Percentiles rank a stretch among this genome's conserved stretches.
These are phyloP conservation scores for Tolypocladium ovalisporum DNA, from an alignment of 2,329 filamentous ascomycete species.

Conservation along the genomic window DNA sequence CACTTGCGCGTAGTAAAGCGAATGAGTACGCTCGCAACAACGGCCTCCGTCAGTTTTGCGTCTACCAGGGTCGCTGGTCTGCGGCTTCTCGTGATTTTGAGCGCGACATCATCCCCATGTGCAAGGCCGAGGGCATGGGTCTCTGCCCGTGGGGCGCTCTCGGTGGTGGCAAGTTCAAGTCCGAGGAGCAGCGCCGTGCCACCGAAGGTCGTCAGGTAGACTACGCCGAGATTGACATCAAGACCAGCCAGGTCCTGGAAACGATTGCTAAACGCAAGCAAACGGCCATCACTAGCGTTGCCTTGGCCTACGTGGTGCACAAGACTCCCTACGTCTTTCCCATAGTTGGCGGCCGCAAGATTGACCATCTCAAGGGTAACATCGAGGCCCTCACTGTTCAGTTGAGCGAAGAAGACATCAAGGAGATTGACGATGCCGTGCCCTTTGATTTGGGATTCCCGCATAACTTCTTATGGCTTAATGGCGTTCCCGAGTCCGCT, in stretches of 20 bases:
- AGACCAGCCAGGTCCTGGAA: slow-evolving; percentile 34
- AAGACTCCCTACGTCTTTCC: slow-evolving; percentile 66
- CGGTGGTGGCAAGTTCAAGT: slow-evolving; percentile 36
- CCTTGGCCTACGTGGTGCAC: slow-evolving; percentile 62
- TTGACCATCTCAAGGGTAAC: slow-evolving; percentile 59
- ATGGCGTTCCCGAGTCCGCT: slow-evolving; percentile 22
- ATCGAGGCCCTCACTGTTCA: slow-evolving; percentile 54
- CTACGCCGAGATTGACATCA: slow-evolving; percentile 41
- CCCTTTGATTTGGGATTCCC: slow-evolving; percentile 60
- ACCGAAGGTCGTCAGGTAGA: slow-evolving; percentile 24
- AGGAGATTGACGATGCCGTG: slow-evolving; percentile 51
- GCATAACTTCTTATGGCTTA: slow-evolving; percentile 41
- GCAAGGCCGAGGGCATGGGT: slow-evolving; percentile 34
- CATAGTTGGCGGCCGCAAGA: slow-evolving; percentile 57
- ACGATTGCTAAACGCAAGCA: slow-evolving; percentile 34
- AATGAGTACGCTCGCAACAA: slow-evolving; percentile 61
- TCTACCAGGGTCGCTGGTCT: slow-evolving; percentile 33
- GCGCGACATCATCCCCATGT: slow-evolving; percentile 33
- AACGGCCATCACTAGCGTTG: slow-evolving; percentile 36
- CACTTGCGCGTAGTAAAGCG: slow-evolving; percentile 32
- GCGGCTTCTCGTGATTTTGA: slow-evolving; percentile 28
- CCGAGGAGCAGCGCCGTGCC: slow-evolving; percentile 20
- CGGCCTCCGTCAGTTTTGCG: slow-evolving; percentile 56
- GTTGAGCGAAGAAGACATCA: slow-evolving; percentile 50
- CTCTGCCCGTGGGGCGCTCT: slow-evolving; percentile 48